Evolutionary conservation across 2,329 filamentous ascomycete species (phyloP), one percentile per base, ranked within the genome.

Genomic region (Diaporthe longicolla): DNA sequence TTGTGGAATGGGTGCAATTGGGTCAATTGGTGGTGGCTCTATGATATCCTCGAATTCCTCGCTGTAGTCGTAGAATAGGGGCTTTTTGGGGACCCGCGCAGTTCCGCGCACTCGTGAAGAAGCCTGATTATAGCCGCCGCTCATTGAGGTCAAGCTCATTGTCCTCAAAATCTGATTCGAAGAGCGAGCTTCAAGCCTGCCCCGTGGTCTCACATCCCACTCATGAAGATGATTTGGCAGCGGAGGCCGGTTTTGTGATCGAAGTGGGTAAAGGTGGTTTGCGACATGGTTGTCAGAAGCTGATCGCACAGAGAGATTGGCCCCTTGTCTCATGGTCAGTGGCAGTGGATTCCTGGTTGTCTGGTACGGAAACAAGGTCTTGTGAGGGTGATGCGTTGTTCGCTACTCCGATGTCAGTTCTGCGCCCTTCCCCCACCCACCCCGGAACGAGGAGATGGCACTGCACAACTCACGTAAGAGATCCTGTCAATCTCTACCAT

Each of bases 41-140:
- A 69, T 35, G 7, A 63, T 75, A 58, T 78, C 81, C 24, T 88
- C 85, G 69, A 89, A 89, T 4, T 84, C 85, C 76, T 89, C 88
- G 24, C 83, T 86, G 77, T 89, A 89, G 77, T 89, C 88, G 75
- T 89, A 89, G 77, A 88, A 89, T 52, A 85, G 82, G 57, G 85
- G 82, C 73, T 82, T 78, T 48, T 77, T 72, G 59, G 81, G 76
- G 72, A 80, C 37, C 73, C 74, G 70, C 72, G 76, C 52, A 74
- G 76, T 65, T 29, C 77, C 73, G 73, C 78, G 66, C 58, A 73
- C n/a, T 32, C 48, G 63, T 74, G 82, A 80, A 5, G 77, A 79
- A 45, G 76, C 76, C 26, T 77, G 79, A 55, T 79, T 81, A 70
- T 89, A 88, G 83, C 87, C 86, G 73, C 88, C 85, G 15, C 86